Conservation (phyloP, 495 filamentous ascomycete species). For the Hypomontagnella monticulosa region DNA sequence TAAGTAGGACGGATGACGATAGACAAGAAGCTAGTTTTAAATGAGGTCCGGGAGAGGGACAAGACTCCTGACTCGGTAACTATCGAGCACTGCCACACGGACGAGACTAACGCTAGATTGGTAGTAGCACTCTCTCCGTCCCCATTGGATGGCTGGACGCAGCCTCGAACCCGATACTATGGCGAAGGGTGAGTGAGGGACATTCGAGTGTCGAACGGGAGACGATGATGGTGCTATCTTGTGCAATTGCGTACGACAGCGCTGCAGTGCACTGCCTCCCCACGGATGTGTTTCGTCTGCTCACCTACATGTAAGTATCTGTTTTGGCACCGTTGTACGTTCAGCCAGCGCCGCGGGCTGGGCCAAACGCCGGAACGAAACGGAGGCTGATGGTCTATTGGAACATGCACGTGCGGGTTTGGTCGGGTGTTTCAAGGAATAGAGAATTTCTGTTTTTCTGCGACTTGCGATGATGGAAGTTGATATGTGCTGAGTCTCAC, state of each 20-base stretch:
- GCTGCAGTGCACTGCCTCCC: constrained; percentile 23
- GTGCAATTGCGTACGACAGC: constrained; percentile 9
- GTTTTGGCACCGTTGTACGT: too few relatives aligned
- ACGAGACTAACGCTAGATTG: constrained; percentile 8
- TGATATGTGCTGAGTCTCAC: neutral
- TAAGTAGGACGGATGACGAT: constrained; percentile 11
- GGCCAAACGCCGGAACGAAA: too few relatives aligned
- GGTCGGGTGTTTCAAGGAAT: too few relatives aligned
- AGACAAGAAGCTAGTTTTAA: constrained; percentile 29
- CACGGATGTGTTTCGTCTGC: constrained; percentile 17
- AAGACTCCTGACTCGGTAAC: constrained; percentile 10
- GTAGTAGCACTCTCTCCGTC: neutral
- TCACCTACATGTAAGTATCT: too few relatives aligned
- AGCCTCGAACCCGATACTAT: constrained; percentile 19
- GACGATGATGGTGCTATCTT: constrained; percentile 5
- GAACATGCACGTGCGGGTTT: neutral
- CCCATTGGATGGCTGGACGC: constrained; percentile 11
- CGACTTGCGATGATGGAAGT: neutral
- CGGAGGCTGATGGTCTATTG: constrained; percentile 5
- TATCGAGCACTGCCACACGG: constrained; percentile 40
- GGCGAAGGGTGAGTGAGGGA: constrained; percentile 24
- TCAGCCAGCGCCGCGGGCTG: too few relatives aligned
- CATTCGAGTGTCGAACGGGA: constrained; percentile 2
- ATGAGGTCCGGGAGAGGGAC: constrained; percentile 9
- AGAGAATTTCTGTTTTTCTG: neutral